Base-by-base conservation (phyloP, 225 moss, liverwort and hornwort genomes). In the Polytrichum formosum region DNA sequence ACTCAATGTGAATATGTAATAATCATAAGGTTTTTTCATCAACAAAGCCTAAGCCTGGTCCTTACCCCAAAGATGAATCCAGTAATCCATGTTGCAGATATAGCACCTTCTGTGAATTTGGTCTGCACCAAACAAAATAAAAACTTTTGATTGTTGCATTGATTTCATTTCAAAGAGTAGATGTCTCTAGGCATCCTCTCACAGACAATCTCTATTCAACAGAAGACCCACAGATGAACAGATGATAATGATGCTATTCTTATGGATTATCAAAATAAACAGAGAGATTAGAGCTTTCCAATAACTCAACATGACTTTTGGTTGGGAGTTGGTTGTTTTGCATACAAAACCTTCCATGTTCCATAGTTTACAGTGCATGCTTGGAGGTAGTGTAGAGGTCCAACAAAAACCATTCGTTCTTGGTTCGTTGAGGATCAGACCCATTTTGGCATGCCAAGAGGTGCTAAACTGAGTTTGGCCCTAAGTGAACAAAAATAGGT, bases 1-100 rank as follows among this genome's bases (percentile, higher is more conserved):
- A 16, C 1, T 46, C 13, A 46, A 58, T 58, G 23, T 58, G 23
- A 58, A 58, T 58, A 58, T 58, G n/a, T 58, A n/a, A 58, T 23
- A 58, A 58, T 58, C n/a, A 58, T 6, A 58, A 20, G 21, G 58
- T 23, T 5, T 58, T 20, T 23, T 19, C 23, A 20, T 20, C 58
- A 58, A 58, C 20, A 58, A 58, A 20, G 58, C 58, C 20, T 20
- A 20, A 20, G 9, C 6, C 23, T 22, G 21, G 2, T 58, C 58
- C 87, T 84, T 79, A 98, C 94, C 97, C 88, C 26, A 98, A 76
- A 19, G 97, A 94, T 71, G 97, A 85, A 82, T 98, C 97, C 56
- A 98, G 70, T 61, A 98, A 79, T 68, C 97, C 97, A 80, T 98
- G 97, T 68, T 98, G 97, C 54, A 98, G 77, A 74, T 92, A 87